phyloP scores from a whole-genome alignment of 176 grass and related monocot genomes.

The Eleusine indica region DNA sequence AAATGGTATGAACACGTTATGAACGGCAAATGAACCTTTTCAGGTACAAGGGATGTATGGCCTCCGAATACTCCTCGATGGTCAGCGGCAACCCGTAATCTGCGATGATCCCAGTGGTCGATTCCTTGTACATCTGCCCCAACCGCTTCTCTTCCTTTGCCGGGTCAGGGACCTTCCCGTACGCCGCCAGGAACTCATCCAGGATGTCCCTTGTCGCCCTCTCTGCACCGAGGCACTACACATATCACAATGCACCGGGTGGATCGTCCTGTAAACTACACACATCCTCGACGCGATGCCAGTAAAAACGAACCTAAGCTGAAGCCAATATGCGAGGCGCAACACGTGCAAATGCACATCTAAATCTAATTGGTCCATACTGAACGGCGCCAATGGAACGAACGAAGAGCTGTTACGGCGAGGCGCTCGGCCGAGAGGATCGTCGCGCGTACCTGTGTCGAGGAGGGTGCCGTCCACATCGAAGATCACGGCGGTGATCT shows the following conservation, averaged over 20 bases:
- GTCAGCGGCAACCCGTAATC: constrained; percentile 78
- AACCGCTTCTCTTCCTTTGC: constrained; percentile 66
- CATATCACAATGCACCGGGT: background rate
- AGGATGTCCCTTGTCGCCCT: constrained; percentile 64
- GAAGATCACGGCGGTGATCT: constrained; percentile 66
- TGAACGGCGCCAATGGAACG: background rate
- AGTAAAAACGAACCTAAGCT: background rate
- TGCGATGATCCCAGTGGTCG: constrained; percentile 62
- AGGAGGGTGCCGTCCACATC: constrained; percentile 90
- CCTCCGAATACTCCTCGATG: constrained; percentile 62
- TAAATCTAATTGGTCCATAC: background rate
- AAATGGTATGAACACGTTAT: background rate
- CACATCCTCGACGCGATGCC: background rate
- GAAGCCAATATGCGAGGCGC: background rate
- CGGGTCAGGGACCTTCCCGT: constrained; percentile 66
- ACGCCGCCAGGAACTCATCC: constrained; percentile 63
- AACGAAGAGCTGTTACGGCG: background rate
- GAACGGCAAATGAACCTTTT: constrained; percentile 53
- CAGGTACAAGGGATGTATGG: constrained; percentile 71
- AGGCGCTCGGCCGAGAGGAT: background rate
- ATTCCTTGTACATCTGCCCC: constrained; percentile 77
- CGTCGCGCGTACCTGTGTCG: constrained; percentile 53
- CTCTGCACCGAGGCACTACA: constrained; percentile 48
- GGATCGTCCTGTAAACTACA: background rate
- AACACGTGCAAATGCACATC: constrained; percentile 1